Conservation (phyloP, 192 early-diverging fungal genomes). For the Coemansia sp. region DNA sequence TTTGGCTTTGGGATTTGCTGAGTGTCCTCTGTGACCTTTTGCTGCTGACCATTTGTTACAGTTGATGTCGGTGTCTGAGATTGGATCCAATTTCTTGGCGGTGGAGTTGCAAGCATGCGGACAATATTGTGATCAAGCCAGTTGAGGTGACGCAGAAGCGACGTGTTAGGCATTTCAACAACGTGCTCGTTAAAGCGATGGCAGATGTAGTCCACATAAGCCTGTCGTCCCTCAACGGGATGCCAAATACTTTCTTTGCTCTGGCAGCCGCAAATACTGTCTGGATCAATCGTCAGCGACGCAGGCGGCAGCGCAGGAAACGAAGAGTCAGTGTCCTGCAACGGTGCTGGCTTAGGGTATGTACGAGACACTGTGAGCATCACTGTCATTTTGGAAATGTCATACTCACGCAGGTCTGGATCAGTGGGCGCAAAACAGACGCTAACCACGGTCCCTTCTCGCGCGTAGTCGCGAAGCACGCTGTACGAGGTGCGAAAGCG, state of each 20-base stretch:
- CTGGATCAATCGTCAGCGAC: slow-evolving; percentile 22
- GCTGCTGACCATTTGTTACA: neutral
- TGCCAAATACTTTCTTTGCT: slow-evolving; percentile 36
- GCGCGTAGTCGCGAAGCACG: slow-evolving; percentile 11
- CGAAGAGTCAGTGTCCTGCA: slow-evolving; percentile 18
- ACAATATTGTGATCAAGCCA: slow-evolving; percentile 57
- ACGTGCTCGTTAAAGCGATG: slow-evolving; percentile 32
- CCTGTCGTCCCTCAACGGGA: slow-evolving; percentile 16
- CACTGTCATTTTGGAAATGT: slow-evolving; percentile 30
- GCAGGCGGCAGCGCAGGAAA: slow-evolving; percentile 17
- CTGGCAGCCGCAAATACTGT: slow-evolving; percentile 38
- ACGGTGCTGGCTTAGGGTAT: slow-evolving; percentile 16
- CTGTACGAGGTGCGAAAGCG: slow-evolving; percentile 45
- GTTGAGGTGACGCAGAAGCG: slow-evolving; percentile 54
- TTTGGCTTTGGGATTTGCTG: neutral
- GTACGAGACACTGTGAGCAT: slow-evolving; percentile 17
- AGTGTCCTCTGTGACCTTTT: neutral
- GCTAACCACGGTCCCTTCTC: slow-evolving; percentile 14
- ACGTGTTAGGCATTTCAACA: slow-evolving; percentile 14
- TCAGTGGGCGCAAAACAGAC: slow-evolving; percentile 42
- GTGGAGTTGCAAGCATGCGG: slow-evolving; percentile 20
- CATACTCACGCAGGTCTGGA: slow-evolving; percentile 34
- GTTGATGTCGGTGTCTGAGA: neutral
- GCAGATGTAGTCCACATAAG: slow-evolving; percentile 26
- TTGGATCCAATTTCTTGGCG: slow-evolving; percentile 9